phyloP scores from a whole-genome alignment of 306 rosid species.

The Acacia crassicarpa region DNA sequence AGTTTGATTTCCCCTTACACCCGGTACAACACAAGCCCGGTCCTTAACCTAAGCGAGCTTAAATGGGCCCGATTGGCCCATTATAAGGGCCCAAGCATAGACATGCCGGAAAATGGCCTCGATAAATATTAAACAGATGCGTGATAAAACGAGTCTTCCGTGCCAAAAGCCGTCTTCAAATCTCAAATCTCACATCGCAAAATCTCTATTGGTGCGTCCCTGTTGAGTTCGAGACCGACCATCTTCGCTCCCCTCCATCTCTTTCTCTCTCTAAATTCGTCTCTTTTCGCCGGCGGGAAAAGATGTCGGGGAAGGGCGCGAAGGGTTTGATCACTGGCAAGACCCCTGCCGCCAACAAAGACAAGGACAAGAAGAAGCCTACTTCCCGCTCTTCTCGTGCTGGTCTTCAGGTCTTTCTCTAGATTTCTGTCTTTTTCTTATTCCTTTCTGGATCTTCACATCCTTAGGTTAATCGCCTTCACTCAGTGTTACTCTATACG shows the following conservation, averaged over 20 bases:
- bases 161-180: background rate
- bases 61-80: too few species aligned
- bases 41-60: too few species aligned
- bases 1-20: too few species aligned
- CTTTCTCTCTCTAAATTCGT: background rate
- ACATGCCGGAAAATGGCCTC: background rate
- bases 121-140: background rate
- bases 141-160: background rate
- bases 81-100: too few species aligned
- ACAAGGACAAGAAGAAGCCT: slow-evolving; percentile 64
- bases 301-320: slow-evolving; percentile 68
- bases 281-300: slow-evolving; percentile 30
- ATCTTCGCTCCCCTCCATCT: background rate
- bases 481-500: background rate
- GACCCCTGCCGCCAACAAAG: slow-evolving; percentile 42
- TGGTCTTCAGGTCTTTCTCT: slow-evolving; percentile 54
- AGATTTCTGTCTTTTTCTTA: slow-evolving; percentile 14
- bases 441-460: background rate
- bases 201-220: background rate
- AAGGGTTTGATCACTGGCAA: slow-evolving; percentile 63
- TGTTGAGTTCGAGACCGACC: background rate
- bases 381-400: slow-evolving; percentile 65
- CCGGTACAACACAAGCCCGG: too few species aligned
- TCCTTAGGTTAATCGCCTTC: background rate
- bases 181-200: background rate